phyloP scores from a whole-genome alignment of 352 stramenopile genomes.

The Globisporangium abappressorium region DNA sequence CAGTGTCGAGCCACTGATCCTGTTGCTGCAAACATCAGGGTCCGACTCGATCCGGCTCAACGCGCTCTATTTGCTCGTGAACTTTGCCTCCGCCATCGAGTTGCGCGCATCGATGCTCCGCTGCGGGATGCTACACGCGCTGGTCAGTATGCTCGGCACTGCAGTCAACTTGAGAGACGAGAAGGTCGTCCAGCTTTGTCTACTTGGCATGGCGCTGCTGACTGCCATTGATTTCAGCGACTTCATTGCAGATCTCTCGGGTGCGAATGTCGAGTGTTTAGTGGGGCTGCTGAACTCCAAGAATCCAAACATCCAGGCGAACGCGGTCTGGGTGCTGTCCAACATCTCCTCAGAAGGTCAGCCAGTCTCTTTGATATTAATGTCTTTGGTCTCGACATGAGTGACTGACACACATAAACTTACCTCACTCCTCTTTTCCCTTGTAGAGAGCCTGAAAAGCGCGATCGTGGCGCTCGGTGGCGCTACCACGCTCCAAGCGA shows the following conservation, averaged over 20 bases:
- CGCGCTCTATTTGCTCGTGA: constrained; percentile 64
- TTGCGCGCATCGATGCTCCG: constrained; percentile 39
- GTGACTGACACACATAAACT: neutral
- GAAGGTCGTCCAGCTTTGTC: constrained; percentile 55
- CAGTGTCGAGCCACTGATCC: constrained; percentile 46
- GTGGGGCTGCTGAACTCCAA: constrained; percentile 47
- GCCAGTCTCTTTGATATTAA: neutral
- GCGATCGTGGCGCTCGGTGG: constrained; percentile 52
- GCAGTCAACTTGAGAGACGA: constrained; percentile 31
- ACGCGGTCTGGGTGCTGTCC: constrained; percentile 74
- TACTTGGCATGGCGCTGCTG: constrained; percentile 64
- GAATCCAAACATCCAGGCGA: constrained; percentile 57
- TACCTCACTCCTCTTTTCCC: neutral
- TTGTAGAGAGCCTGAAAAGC: constrained; percentile 44
- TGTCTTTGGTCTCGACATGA: neutral
- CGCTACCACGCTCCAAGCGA: constrained; percentile 53
- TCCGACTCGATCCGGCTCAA: constrained; percentile 44
- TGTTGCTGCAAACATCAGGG: constrained; percentile 27
- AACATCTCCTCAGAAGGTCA: constrained; percentile 68
- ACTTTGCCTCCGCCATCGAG: constrained; percentile 49
- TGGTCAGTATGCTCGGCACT: constrained; percentile 28
- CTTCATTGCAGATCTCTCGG: constrained; percentile 30
- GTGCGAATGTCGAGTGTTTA: constrained; percentile 32
- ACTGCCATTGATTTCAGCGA: constrained; percentile 38
- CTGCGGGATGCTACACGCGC: constrained; percentile 36